A percentile compares a stretch with the other conserved stretches of the same genome.
Conservation (phyloP, 73 alveolate genomes). For the Symbiodinium natans region DNA sequence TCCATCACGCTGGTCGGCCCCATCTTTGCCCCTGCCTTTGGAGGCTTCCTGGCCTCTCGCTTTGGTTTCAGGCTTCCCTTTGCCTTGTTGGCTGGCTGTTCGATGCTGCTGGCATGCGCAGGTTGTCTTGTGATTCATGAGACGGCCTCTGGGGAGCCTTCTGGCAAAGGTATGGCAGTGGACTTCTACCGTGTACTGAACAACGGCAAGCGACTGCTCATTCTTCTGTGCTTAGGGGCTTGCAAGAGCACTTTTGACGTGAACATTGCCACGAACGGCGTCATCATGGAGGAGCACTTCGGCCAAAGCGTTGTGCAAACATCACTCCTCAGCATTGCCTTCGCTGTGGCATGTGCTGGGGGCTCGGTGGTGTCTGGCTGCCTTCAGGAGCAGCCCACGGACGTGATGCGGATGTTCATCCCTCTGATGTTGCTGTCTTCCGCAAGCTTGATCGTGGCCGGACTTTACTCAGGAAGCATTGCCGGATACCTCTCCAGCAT, state of each 20-base stretch:
- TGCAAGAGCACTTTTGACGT: background rate
- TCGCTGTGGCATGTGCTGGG: background rate
- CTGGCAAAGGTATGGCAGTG: background rate
- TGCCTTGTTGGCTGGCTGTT: background rate
- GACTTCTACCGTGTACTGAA: background rate
- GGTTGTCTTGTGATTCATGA: background rate
- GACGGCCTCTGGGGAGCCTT: background rate
- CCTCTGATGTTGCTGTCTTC: background rate
- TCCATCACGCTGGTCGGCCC: background rate
- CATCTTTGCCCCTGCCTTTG: background rate
- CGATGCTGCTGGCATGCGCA: background rate
- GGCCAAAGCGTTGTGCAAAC: background rate
- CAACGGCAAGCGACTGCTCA: background rate
- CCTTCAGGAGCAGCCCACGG: background rate
- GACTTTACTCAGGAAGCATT: background rate
- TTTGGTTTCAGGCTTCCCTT: slow-evolving; percentile 6
- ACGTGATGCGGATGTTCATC: background rate
- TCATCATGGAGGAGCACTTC: background rate
- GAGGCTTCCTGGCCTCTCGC: background rate
- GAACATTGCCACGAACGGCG: background rate
- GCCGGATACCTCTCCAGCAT: background rate
- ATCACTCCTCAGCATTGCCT: background rate
- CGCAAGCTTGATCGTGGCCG: background rate
- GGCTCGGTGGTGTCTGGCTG: background rate
- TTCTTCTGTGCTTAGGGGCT: background rate